phyloP scores from a whole-genome alignment of 352 stramenopile genomes.

The Poterioochromonas sp. region DNA sequence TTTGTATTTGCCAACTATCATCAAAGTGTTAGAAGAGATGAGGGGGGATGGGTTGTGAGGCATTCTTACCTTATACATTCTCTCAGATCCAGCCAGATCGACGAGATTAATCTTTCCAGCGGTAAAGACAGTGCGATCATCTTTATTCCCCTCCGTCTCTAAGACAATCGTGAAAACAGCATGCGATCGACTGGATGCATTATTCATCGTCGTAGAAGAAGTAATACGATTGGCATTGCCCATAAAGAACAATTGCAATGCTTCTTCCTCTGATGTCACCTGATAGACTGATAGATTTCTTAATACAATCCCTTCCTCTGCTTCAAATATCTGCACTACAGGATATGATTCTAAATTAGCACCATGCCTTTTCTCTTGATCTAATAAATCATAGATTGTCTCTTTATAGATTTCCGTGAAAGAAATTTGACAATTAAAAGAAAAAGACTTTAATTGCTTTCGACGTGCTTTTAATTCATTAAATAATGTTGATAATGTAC shows the following conservation, averaged over 20 bases:
- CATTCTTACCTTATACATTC: slow-evolving; percentile 20
- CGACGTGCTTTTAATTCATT: slow-evolving; percentile 35
- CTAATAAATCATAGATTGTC: slow-evolving; percentile 41
- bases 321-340: slow-evolving; percentile 24
- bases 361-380: slow-evolving; percentile 29
- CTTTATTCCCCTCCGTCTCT: background rate
- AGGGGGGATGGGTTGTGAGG: too few relatives aligned
- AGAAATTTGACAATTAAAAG: slow-evolving; percentile 35
- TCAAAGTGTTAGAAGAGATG: too few relatives aligned
- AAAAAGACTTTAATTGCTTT: background rate
- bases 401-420: slow-evolving; percentile 47
- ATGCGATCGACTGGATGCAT: slow-evolving; percentile 74
- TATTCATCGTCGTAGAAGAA: slow-evolving; percentile 79
- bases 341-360: slow-evolving; percentile 38
- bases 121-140: background rate
- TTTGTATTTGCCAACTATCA: slow-evolving; percentile 15
- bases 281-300: slow-evolving; percentile 36
- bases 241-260: slow-evolving; percentile 48
- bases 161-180: slow-evolving; percentile 42
- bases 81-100: slow-evolving; percentile 32
- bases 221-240: slow-evolving; percentile 53
- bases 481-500: slow-evolving; percentile 44
- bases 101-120: slow-evolving; percentile 35
- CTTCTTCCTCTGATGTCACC: slow-evolving; percentile 40
- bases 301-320: slow-evolving; percentile 27